phyloP scores from a whole-genome alignment of 164 flowering plant genomes.

The Euptelea pleiosperma region DNA sequence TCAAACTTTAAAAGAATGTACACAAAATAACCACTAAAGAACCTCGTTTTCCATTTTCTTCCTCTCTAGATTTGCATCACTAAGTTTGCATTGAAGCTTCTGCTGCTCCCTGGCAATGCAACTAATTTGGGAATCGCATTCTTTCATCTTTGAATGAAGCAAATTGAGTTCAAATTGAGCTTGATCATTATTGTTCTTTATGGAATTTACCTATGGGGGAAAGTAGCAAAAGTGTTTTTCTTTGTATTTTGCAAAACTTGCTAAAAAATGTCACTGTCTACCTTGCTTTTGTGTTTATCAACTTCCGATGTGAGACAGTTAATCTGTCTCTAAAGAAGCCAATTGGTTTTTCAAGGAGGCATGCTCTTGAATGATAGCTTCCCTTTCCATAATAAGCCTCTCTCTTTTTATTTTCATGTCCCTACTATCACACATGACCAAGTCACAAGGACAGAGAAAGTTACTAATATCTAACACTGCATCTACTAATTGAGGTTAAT shows the following conservation, averaged over 20 bases:
- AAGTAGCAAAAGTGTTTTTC: background rate
- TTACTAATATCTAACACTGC: background rate
- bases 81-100: too few relatives aligned
- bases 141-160: too few relatives aligned
- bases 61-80: conserved; percentile 66
- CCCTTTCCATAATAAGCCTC: too few relatives aligned
- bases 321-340: conserved; percentile 44
- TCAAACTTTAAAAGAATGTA: background rate
- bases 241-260: background rate
- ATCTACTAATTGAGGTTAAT: background rate
- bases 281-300: conserved; percentile 54
- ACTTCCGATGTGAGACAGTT: conserved; percentile 45
- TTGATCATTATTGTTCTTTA: conserved; percentile 42
- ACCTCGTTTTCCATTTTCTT: conserved; percentile 92
- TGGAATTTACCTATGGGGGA: conserved; percentile 44
- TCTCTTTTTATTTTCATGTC: conserved; percentile 78
- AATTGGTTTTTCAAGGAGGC: conserved; percentile 61
- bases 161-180: conserved; percentile 52
- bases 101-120: conserved; percentile 68
- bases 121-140: conserved; percentile 74
- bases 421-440: conserved; percentile 32
- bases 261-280: conserved; percentile 12
- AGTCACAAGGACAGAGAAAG: background rate
- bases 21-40: conserved; percentile 1
- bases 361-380: too few relatives aligned